Evolutionary conservation across 306 rosid species (phyloP), one percentile per base, ranked within the genome.

Genomic region (Citrullus mucosospermus): DNA sequence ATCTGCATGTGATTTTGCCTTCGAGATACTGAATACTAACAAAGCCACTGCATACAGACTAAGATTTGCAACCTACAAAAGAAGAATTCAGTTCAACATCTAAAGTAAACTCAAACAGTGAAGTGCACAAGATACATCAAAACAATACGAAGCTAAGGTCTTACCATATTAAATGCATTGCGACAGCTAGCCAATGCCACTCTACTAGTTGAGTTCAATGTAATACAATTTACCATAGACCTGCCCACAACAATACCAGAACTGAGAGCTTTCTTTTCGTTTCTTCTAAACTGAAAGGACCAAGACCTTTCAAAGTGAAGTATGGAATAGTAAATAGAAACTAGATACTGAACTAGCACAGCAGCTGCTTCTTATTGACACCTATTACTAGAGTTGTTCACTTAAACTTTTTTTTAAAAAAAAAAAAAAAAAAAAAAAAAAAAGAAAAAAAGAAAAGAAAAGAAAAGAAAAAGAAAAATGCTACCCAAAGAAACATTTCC

Each of bases 191-290:
- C 90, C 79, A 95, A 86, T 58, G 88, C 96, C 80, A 92, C 97
- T 88, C 98, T 88, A 89, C 97, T 92, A 43, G 96, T 82, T 41
- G 97, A 85, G 86, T 91, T 92, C 81, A 92, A 84, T 2, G 98
- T 95, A 69, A 92, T 90, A 86, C 98, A 95, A 85, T 86, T 95
- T 80, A 92, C 85, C 98, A 95, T 92, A 78, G 98, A 90, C 98
- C 98, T 93, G 85, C 88, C 80, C 18, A 73, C 13, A 30, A 44
- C 77, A 73, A 51, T 14, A 61, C 60, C 75, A 68, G 60, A 73
- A 9, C 60, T 51, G 61, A 73, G 77, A 50, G 8, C 10, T 57
- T 50, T 72, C 25, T 55, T 79, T 80, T 11, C 20, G 15, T 5
- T 30, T 73, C 39, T 30, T 51, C 57, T 28, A 39, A 15, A 32